phyloP scores from a whole-genome alignment of 306 rosid genomes.

The Casuarina cunninghamiana region DNA sequence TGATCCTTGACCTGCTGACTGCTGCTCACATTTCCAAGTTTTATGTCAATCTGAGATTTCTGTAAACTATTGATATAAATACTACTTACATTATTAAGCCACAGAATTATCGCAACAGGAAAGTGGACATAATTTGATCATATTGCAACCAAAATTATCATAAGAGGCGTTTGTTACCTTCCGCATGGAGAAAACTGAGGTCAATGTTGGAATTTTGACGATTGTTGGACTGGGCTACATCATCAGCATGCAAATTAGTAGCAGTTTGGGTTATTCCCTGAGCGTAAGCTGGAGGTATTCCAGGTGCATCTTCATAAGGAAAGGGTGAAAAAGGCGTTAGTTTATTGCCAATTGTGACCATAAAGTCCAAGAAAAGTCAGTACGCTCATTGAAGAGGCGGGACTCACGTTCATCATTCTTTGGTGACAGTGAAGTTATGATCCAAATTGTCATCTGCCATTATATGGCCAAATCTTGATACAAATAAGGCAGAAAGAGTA shows the following conservation, averaged over 20 bases:
- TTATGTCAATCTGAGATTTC: constrained; percentile 17
- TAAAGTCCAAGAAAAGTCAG: too few species aligned
- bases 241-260: constrained; percentile 9
- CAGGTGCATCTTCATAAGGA: constrained; percentile 13
- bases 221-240: constrained; percentile 28
- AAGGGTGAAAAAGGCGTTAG: constrained; percentile 25
- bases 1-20: too few species aligned
- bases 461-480: too few species aligned
- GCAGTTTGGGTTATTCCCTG: constrained; percentile 4
- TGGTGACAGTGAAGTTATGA: too few species aligned
- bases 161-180: constrained; percentile 6
- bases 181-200: constrained; percentile 5
- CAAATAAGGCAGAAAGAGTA: too few species aligned
- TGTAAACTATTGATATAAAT: constrained; percentile 24
- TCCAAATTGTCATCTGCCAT: too few species aligned
- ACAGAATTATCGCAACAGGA: constrained; percentile 18
- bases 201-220: constrained; percentile 21
- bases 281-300: constrained; percentile 21
- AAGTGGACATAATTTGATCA: constrained; percentile 18
- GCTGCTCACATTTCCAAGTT: constrained; percentile 5
- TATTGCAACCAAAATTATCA: constrained; percentile 18
- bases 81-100: constrained; percentile 16
- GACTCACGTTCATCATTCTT: too few species aligned
- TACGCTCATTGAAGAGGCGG: too few species aligned
- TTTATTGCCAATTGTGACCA: neutral